Evolutionary conservation across 257 asterid genomes (phyloP).

Genomic region (Solanum bulbocastanum): DNA sequence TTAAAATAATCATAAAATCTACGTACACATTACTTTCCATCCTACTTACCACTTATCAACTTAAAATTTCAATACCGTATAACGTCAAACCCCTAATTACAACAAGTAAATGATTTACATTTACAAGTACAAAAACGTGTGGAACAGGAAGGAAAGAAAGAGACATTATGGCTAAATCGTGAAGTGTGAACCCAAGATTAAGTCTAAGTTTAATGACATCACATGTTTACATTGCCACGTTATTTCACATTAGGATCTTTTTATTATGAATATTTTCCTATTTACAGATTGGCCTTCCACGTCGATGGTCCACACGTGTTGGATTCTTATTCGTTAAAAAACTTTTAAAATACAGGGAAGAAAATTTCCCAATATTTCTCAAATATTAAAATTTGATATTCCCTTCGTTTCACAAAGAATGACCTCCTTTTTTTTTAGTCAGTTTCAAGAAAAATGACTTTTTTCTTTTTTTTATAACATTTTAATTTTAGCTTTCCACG

Average conservation of each 20-base stretch:
- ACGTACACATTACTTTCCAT: rapidly evolving
- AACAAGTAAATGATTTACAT: background rate
- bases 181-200: background rate
- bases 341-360: background rate
- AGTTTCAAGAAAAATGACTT: too few species aligned
- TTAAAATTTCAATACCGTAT: background rate
- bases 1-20: too few species aligned
- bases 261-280: background rate
- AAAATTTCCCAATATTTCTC: constrained; percentile 3
- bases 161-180: background rate
- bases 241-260: background rate
- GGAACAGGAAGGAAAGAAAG: background rate
- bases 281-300: background rate
- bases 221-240: background rate
- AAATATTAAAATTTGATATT: background rate
- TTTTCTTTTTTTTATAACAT: too few species aligned
- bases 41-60: background rate
- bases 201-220: background rate
- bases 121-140: background rate
- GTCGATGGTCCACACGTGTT: background rate
- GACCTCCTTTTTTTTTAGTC: too few species aligned
- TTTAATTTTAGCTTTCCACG: too few species aligned
- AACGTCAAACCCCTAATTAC: background rate
- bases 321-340: background rate
- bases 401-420: too few species aligned